Conservation (phyloP, 371 early-diverging fungal species). For the Mucor indicus region DNA sequence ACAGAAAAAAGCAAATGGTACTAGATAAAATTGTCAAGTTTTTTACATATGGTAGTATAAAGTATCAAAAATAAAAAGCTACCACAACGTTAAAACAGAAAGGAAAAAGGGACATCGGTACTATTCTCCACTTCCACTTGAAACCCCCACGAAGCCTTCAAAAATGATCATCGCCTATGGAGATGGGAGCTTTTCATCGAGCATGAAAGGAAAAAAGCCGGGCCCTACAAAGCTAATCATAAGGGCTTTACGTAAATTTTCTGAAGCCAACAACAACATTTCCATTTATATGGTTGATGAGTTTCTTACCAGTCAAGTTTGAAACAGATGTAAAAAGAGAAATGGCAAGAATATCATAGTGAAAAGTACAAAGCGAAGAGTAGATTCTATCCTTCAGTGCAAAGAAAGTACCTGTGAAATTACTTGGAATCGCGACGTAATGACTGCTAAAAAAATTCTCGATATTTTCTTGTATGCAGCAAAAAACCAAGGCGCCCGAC, state of each 20-base stretch:
- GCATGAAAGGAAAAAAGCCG: background rate
- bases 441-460: too few species aligned
- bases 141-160: background rate
- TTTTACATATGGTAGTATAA: background rate
- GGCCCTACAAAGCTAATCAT: too few species aligned
- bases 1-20: constrained; percentile 1
- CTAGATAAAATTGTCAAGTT: background rate
- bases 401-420: background rate
- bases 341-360: too few species aligned
- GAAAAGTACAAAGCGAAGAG: too few species aligned
- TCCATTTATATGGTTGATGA: too few species aligned
- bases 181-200: background rate
- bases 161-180: constrained; percentile 1
- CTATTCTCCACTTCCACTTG: background rate
- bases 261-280: too few species aligned
- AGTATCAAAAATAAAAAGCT: background rate
- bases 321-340: too few species aligned
- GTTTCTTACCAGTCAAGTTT: too few species aligned
- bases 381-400: background rate
- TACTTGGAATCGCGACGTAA: too few species aligned
- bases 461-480: background rate
- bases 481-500: background rate
- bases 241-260: too few species aligned
- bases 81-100: too few species aligned
- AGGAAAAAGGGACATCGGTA: too few species aligned